Percentiles rank a stretch among this genome's conserved stretches.
Evolutionary conservation across 2,329 filamentous ascomycete genomes (phyloP).

Genomic region (Monosporascus sp.): DNA sequence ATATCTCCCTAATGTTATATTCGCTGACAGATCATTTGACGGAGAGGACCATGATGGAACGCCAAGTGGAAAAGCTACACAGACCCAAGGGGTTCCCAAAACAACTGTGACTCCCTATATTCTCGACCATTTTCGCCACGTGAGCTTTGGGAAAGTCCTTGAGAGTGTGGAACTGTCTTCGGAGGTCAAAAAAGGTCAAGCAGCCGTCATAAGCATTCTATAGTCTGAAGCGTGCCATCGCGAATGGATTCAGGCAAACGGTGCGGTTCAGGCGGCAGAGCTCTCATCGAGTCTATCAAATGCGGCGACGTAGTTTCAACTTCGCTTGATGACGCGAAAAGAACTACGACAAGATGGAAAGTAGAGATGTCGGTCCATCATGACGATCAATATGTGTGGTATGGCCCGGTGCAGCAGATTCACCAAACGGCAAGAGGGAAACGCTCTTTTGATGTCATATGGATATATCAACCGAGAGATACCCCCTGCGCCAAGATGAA

Average conservation of each 20-base stretch:
- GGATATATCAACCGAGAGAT: conserved; percentile 68
- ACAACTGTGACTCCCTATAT: conserved; percentile 71
- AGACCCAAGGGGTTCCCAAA: conserved; percentile 9
- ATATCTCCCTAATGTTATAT: conserved; percentile 25
- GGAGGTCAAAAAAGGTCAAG: conserved; percentile 23
- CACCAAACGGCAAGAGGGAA: conserved; percentile 30
- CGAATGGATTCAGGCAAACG: neutral
- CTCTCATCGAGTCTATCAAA: conserved; percentile 30
- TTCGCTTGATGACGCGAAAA: conserved; percentile 33
- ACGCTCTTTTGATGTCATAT: conserved; percentile 58
- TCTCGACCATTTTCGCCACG: conserved; percentile 56
- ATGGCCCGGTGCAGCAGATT: conserved; percentile 62
- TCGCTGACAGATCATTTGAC: conserved; percentile 11
- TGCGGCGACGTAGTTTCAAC: conserved; percentile 48
- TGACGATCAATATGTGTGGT: conserved; percentile 54
- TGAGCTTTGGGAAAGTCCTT: conserved; percentile 55
- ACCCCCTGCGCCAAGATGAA: conserved; percentile 64
- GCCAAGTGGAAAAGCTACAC: neutral
- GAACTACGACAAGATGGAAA: conserved; percentile 53
- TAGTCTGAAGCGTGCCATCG: neutral
- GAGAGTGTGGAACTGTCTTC: conserved; percentile 27
- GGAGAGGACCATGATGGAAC: neutral
- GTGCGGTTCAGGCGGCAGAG: conserved; percentile 5
- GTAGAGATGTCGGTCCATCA: conserved; percentile 39
- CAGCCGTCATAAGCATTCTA: conserved; percentile 17